Evolutionary conservation across 1,139 yeast species (phyloP), one percentile per base, ranked within the genome.

Genomic region (Geotrichum aggregatum): DNA sequence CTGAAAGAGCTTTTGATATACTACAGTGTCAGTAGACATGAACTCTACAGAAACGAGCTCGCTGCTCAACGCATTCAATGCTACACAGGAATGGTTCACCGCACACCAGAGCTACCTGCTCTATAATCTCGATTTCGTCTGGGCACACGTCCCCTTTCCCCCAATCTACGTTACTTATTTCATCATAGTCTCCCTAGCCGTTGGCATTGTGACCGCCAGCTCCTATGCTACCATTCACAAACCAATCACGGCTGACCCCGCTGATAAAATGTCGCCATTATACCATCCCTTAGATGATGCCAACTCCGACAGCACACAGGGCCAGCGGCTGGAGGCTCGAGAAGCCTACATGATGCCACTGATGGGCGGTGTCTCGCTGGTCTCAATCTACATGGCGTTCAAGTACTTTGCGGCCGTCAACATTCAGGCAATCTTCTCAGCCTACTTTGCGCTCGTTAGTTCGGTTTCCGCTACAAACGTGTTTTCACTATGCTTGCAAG

Each of bases 251-350:
- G 81, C 82, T 1, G 59, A 63, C 14, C 69, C 68, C 18, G 77
- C 83, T 1, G 68, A 67, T 47, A 58, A 61, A 7, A 67, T 69
- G 26, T 72, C 71, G 46, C 69, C 69, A 1, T 58, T 69, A 22
- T 79, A 71, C 64, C 82, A 80, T 60, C 76, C 76, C 10, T 58
- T 74, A 0, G 83, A 79, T 59, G 66, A 50, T 33, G 34, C 46
- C 21, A 40, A 40, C 13, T 26, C 31, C 1, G 45, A 42, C 22
- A 43, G 41, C 33, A 28, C 11, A 14, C 52, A n/a, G 26, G 53
- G 33, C 21, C 49, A 16, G 43, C 44, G 40, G 47, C 56, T 64
- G 52, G 51, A 57, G 49, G 54, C 66, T 57, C 45, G 62, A 14
- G 68, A 67, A 28, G 80, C 76, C 0, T 39, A 72, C 6, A 26